phyloP scores from a whole-genome alignment of 2,329 filamentous ascomycete species.

The Aureobasidium musti region DNA sequence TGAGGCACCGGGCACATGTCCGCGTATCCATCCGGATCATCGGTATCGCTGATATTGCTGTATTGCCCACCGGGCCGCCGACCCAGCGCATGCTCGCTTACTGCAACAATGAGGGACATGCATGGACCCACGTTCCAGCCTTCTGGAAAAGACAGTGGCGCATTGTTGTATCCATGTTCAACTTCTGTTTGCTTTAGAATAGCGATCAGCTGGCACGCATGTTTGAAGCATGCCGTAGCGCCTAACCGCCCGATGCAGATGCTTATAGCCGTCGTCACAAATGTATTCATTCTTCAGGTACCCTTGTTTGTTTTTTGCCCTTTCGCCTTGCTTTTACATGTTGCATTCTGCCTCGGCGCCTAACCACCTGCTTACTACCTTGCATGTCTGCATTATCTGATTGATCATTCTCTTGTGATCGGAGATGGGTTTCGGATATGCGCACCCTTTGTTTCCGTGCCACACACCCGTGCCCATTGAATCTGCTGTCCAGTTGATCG shows the following conservation, averaged over 20 bases:
- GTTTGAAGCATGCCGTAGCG: conserved; percentile 1
- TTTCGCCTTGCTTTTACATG: not conserved
- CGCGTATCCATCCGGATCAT: not conserved
- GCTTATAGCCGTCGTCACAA: not conserved
- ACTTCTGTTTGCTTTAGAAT: not conserved
- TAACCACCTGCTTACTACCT: not conserved
- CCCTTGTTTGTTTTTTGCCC: not conserved
- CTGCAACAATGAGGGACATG: conserved; percentile 14
- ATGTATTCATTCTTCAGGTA: not conserved
- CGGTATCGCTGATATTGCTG: conserved; percentile 9
- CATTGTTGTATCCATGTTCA: not conserved
- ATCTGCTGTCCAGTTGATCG: not conserved
- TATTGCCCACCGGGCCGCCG: not conserved
- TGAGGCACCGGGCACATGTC: not conserved
- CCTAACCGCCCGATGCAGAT: not conserved
- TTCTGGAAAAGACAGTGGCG: not conserved
- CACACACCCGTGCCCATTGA: not conserved
- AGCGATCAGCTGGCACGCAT: conserved; percentile 7
- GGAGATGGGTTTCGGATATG: not conserved
- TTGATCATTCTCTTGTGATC: not conserved
- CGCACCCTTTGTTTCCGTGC: not conserved
- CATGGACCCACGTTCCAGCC: not conserved
- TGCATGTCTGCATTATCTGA: not conserved
- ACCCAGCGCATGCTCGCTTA: conserved; percentile 7
- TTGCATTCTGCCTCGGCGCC: not conserved